Evolutionary conservation across 495 filamentous ascomycete genomes (phyloP), one percentile per base, ranked within the genome.

Genomic region (Tuber calosporum): DNA sequence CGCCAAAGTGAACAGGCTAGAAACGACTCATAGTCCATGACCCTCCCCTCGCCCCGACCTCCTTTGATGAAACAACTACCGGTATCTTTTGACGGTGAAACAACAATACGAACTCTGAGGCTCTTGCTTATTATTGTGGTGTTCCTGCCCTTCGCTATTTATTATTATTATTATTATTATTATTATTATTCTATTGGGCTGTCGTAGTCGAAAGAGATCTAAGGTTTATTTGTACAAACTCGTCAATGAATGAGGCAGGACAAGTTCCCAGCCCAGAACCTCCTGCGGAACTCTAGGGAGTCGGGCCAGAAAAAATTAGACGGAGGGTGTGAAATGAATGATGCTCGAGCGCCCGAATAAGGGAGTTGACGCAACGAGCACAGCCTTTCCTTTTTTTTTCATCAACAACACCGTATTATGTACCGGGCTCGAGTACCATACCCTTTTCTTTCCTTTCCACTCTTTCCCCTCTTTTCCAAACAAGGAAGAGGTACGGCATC

Each of bases 401-500:
- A 7, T 20, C 4, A 6, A n/a, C 9, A 11, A 8, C 9, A 53
- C 45, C 8, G 22, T 53, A n/a, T 53, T 53, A 11, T 26, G n/a
- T 53, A 45, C 43, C 73, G 69, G 69, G 68, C 72, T 30, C 45
- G 68, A 75, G 62, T 58, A 41, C 74, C 72, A 42, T 58, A 36
- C 74, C 72, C 72, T 75, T 70, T 68, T 74, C 76, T 70, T 76
- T 73, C 75, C 69, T 70, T 71, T 71, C 73, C 62, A 68, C 40
- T 22, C 53, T 43, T 71, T 71, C 73, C 62, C 69, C 41, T 22
- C 53, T 43, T 70, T 76, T 67, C 76, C 76, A 67, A 66, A 68
- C 76, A 76, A 78, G 71, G 75, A 73, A 62, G 53, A 72, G 74
- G 43, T 68, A 70, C 67, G 69, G 45, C 74, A 77, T 72, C 75